phyloP scores from a whole-genome alignment of 768 basidiomycete genomes.

The Phlegmacium glaucopus region DNA sequence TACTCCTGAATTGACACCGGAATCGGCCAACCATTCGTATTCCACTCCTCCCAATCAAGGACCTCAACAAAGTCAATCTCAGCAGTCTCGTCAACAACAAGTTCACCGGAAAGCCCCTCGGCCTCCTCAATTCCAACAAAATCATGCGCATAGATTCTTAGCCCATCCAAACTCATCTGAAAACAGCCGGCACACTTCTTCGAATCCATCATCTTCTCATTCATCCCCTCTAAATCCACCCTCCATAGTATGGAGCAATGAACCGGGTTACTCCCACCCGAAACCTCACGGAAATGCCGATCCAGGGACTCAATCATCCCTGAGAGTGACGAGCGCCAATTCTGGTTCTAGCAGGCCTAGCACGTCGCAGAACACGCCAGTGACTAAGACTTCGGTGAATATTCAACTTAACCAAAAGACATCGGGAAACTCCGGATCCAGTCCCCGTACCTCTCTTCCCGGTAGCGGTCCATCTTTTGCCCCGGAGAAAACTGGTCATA shows the following conservation, averaged over 20 bases:
- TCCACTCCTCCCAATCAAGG: conserved; percentile 25
- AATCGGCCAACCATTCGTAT: conserved; percentile 24
- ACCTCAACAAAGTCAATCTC: conserved; percentile 23
- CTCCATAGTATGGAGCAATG: conserved; percentile 10
- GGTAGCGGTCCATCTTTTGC: background rate
- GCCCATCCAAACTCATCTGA: conserved; percentile 3
- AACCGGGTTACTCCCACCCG: conserved; percentile 1
- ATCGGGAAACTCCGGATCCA: background rate
- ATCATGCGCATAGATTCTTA: background rate
- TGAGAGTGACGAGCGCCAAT: background rate
- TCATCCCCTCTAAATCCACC: conserved; percentile 14
- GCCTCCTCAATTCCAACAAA: background rate
- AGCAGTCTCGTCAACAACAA: conserved; percentile 12
- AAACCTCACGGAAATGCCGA: background rate
- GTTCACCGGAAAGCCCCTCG: conserved; percentile 10
- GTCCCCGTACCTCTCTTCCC: conserved; percentile 7
- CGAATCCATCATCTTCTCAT: conserved; percentile 10
- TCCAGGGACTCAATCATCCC: background rate
- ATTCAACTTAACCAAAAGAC: background rate
- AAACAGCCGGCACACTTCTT: conserved; percentile 7
- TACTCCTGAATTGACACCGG: conserved; percentile 20
- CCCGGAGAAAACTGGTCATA: conserved; percentile 10
- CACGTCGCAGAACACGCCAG: background rate
- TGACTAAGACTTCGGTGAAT: background rate
- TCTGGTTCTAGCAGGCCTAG: background rate